Base-by-base conservation (phyloP, 2,329 filamentous ascomycete genomes). In the Fusarium tjaetaba region DNA sequence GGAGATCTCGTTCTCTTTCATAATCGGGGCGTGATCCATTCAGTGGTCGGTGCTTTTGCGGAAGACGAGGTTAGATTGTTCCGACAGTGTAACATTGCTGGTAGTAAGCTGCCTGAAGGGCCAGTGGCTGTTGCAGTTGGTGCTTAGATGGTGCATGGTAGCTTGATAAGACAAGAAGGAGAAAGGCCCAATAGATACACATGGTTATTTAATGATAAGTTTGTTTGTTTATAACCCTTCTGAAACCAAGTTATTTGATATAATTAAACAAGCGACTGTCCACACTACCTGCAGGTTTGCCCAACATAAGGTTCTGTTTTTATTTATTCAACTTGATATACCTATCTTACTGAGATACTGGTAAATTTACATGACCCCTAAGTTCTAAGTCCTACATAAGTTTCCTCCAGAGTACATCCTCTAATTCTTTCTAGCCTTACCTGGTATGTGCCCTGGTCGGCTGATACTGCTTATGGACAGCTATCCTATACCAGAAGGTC, bases 1-100 rank as follows among this genome's bases (percentile, higher is more conserved):
- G 93, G 93, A 10, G 93, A 95, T 78, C 82, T 94, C 65, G 93
- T 94, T 1, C 84, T 95, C 32, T 95, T 95, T 82, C 92, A 95
- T 80, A 95, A 95, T 78, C 89, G 92, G 15, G 93, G 93, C 3
- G 86, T 94, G 22, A 79, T 95, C 63, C 93, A 96, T 80, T 91
- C 89, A 7, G 93, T 95, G 4, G 92, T 94, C 1, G 93, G 93
- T 2, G 91, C 91, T 2, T 95, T 95, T 81, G 86, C 87, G 13
- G 88, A 91, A 55, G 88, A 92, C n/a, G 92, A 95, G 84, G 89
- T 94, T 38, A 83, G 93, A 49, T 80, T 95, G 68, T 95, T 95
- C 79, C 84, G 93, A 71, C 93, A 95, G 84, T 95, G 93, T 82
- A 95, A 95, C 80, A 85, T 95, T 80, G 92, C 93, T n/a, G 90